Percentiles rank a stretch among this genome's conserved stretches.
Evolutionary conservation across 768 basidiomycete species (phyloP).

Genomic region (Mycena maculata): DNA sequence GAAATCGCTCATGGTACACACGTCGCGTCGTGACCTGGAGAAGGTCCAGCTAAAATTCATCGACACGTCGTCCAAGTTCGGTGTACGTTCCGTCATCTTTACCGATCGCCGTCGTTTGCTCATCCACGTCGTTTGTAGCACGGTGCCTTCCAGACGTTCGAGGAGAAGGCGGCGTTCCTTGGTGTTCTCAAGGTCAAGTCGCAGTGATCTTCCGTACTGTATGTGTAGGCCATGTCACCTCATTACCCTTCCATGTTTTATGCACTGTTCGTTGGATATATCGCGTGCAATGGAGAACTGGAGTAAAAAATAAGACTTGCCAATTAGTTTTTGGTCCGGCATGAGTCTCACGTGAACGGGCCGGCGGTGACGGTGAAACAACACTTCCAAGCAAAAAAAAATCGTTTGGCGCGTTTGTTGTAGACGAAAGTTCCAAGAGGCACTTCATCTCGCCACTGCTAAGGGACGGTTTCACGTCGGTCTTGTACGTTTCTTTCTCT

Average conservation of each 20-base stretch:
- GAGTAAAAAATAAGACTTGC: too few relatives aligned
- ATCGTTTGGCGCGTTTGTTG: conserved; percentile 14
- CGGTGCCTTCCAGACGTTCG: conserved; percentile 95
- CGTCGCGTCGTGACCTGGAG: conserved; percentile 95
- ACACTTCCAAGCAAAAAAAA: conserved; percentile 20
- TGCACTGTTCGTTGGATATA: conserved; percentile 23
- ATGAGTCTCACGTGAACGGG: too few relatives aligned
- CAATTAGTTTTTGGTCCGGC: too few relatives aligned
- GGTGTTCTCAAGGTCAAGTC: conserved; percentile 89
- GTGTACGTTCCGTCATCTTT: conserved; percentile 64
- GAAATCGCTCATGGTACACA: conserved; percentile 97
- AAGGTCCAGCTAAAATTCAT: conserved; percentile 99
- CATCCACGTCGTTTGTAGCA: conserved; percentile 62
- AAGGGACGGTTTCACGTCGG: conserved; percentile 24
- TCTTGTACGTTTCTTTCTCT: conserved; percentile 21
- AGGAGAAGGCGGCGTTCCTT: conserved; percentile 96
- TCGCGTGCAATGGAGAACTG: too few relatives aligned
- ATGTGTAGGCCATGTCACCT: conserved; percentile 51
- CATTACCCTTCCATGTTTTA: conserved; percentile 39
- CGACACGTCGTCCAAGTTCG: conserved; percentile 98
- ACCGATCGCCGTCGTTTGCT: not conserved
- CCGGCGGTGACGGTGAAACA: too few relatives aligned
- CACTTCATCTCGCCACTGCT: not conserved
- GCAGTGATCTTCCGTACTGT: conserved; percentile 61
- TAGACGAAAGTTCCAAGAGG: not conserved